phyloP scores from a whole-genome alignment of 31 red algal species.

The Porphyra umbilicalis region DNA sequence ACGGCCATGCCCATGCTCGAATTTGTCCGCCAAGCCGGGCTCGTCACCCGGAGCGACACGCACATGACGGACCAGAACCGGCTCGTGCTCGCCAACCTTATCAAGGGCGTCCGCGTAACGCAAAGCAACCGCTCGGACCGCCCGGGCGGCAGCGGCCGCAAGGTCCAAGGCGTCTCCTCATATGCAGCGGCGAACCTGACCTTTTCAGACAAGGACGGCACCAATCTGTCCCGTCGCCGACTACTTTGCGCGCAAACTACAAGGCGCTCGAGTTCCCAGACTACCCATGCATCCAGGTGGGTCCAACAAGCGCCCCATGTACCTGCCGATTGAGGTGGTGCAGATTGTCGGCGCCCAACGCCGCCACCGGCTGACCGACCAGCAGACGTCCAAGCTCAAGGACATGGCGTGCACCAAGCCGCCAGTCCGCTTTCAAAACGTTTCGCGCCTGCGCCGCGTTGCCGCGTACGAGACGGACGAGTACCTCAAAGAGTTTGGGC shows the following conservation, averaged over 20 bases:
- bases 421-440: slow-evolving; percentile 10
- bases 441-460: slow-evolving; percentile 22
- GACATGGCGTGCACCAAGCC: slow-evolving; percentile 32
- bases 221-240: slow-evolving; percentile 14
- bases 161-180: slow-evolving; percentile 22
- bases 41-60: not conserved
- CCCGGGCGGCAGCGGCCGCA: not conserved
- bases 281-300: slow-evolving; percentile 46
- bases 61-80: not conserved
- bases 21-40: not conserved
- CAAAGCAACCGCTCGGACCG: not conserved
- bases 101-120: not conserved
- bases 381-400: slow-evolving; percentile 46
- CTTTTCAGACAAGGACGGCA: slow-evolving; percentile 16
- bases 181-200: slow-evolving; percentile 23
- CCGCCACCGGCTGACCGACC: slow-evolving; percentile 12
- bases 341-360: slow-evolving; percentile 34
- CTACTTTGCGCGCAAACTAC: slow-evolving; percentile 26
- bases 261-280: slow-evolving; percentile 29
- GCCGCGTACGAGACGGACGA: slow-evolving; percentile 29
- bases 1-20: not conserved
- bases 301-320: slow-evolving; percentile 29
- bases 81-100: not conserved
- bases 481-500: slow-evolving; percentile 51
- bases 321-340: slow-evolving; percentile 53